These are phyloP conservation scores for Euphorbia celastroides DNA, from an alignment of 441 rosid genomes.

Conservation along the genomic window DNA sequence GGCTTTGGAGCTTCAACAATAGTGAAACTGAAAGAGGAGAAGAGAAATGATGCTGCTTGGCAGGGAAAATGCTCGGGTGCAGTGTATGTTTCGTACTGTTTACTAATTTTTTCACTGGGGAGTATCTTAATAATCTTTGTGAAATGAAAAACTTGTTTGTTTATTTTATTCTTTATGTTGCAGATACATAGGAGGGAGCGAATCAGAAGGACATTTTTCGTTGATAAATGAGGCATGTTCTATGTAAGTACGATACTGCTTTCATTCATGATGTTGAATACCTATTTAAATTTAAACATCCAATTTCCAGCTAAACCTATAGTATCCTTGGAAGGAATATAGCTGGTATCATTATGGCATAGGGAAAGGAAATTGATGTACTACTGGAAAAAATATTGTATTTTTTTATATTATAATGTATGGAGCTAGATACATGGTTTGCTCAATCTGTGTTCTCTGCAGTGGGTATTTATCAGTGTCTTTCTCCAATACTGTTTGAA, in stretches of 20 bases:
- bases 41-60: conserved; percentile 72
- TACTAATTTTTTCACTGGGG: conserved; percentile 11
- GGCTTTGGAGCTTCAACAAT: conserved; percentile 64
- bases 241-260: conserved; percentile 56
- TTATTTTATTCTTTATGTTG: conserved; percentile 14
- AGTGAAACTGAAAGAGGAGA: conserved; percentile 67
- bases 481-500: not conserved
- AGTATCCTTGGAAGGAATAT: not conserved
- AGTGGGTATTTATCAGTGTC: not conserved
- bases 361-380: conserved; percentile 1
- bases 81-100: conserved; percentile 68
- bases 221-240: conserved; percentile 94
- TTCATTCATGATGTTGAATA: not conserved
- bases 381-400: not conserved
- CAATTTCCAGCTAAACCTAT: not conserved
- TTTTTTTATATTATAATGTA: too few species aligned
- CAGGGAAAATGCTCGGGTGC: conserved; percentile 99
- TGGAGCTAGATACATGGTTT: too few species aligned
- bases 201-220: conserved; percentile 90
- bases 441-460: not conserved
- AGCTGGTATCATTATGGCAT: not conserved
- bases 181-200: conserved; percentile 92
- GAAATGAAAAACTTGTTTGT: conserved; percentile 11
- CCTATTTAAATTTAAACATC: not conserved
- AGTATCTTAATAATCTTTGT: conserved; percentile 16